These are phyloP conservation scores for Phytophthora quininea DNA, from an alignment of 352 stramenopile genomes.

Conservation along the genomic window DNA sequence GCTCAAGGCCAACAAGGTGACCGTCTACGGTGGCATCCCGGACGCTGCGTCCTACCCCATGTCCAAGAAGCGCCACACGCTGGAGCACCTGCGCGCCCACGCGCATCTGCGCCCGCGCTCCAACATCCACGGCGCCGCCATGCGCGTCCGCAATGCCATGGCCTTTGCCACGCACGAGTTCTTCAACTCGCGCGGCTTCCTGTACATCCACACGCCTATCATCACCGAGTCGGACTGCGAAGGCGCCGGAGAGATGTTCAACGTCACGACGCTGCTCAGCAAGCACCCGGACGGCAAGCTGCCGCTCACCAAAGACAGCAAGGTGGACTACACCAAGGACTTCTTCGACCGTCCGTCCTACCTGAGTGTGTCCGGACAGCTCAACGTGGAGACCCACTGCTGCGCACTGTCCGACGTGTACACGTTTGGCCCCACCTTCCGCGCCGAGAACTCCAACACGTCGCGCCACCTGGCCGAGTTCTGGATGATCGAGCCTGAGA, in stretches of 20 bases:
- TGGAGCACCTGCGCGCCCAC: slow-evolving; percentile 93
- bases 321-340: slow-evolving; percentile 92
- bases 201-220: slow-evolving; percentile 96
- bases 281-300: slow-evolving; percentile 80
- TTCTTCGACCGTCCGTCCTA: slow-evolving; percentile 90
- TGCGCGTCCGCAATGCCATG: slow-evolving; percentile 94
- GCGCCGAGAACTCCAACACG: slow-evolving; percentile 99
- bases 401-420: slow-evolving; percentile 92
- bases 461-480: slow-evolving; percentile 98
- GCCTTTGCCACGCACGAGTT: slow-evolving; percentile 94
- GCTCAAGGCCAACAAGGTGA: slow-evolving; percentile 88
- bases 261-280: slow-evolving; percentile 91
- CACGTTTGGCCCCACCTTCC: slow-evolving; percentile 99
- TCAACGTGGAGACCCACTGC: slow-evolving; percentile 96
- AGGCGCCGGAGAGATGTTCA: slow-evolving; percentile 97
- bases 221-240: slow-evolving; percentile 98
- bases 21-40: slow-evolving; percentile 86
- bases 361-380: slow-evolving; percentile 97
- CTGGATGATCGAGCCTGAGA: slow-evolving; percentile 98
- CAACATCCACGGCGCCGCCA: slow-evolving; percentile 92
- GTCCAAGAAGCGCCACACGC: slow-evolving; percentile 92
- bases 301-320: slow-evolving; percentile 57
- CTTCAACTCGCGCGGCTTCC: slow-evolving; percentile 92
- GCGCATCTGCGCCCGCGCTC: slow-evolving; percentile 93
- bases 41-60: slow-evolving; percentile 92